phyloP scores from a whole-genome alignment of 805 yeast genomes.

The Teunomyces stri region DNA sequence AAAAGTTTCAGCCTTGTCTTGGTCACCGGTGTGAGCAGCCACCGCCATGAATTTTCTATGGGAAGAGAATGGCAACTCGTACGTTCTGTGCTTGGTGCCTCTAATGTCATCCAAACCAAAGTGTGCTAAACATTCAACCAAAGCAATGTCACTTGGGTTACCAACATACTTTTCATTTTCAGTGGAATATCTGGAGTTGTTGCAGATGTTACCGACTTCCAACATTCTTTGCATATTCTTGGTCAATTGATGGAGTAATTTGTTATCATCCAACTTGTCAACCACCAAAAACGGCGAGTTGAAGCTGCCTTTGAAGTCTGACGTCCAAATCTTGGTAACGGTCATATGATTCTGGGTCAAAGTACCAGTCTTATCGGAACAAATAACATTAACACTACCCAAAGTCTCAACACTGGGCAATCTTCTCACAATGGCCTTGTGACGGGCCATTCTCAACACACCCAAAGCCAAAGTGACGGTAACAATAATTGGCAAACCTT shows the following conservation, averaged over 20 bases:
- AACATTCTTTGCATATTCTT: constrained; percentile 54
- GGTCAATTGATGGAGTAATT: constrained; percentile 45
- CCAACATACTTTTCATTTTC: constrained; percentile 77
- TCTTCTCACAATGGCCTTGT: constrained; percentile 90
- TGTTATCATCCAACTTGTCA: constrained; percentile 44
- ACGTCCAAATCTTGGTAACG: constrained; percentile 77
- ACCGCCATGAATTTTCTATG: constrained; percentile 90
- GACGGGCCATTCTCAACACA: constrained; percentile 92
- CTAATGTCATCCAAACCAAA: constrained; percentile 76
- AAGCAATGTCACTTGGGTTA: constrained; percentile 93
- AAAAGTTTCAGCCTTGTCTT: constrained; percentile 54
- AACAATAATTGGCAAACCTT: constrained; percentile 96
- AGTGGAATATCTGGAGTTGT: constrained; percentile 65
- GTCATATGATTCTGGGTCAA: constrained; percentile 91
- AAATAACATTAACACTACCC: constrained; percentile 75
- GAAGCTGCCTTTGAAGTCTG: constrained; percentile 48
- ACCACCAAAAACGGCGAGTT: constrained; percentile 43
- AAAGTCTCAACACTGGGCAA: constrained; percentile 93
- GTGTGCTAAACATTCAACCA: constrained; percentile 67
- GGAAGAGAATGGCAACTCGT: constrained; percentile 85
- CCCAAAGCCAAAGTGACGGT: constrained; percentile 97
- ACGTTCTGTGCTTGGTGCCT: constrained; percentile 52
- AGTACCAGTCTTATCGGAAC: constrained; percentile 51
- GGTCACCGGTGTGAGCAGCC: constrained; percentile 56
- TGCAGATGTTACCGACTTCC: constrained; percentile 70